phyloP scores from a whole-genome alignment of 805 yeast species.

The Candida xyloterini region DNA sequence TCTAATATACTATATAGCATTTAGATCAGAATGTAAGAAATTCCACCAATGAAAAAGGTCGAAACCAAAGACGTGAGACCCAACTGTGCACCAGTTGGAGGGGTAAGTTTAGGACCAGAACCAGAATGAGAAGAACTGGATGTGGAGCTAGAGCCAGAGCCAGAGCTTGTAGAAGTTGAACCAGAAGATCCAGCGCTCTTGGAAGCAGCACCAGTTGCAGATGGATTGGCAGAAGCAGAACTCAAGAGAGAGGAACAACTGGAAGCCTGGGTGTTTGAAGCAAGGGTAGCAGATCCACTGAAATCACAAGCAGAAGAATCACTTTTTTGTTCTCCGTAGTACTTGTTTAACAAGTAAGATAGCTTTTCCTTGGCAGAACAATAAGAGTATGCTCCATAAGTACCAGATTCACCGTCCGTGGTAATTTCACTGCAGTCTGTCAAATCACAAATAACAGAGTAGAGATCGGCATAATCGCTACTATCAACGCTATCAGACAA shows the following conservation, averaged over 20 bases:
- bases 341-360: slow-evolving; percentile 61
- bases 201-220: slow-evolving; percentile 33
- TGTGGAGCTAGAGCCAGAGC: slow-evolving; percentile 15
- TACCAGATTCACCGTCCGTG: slow-evolving; percentile 60
- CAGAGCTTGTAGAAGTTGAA: slow-evolving; percentile 9
- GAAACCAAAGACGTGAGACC: slow-evolving; percentile 34
- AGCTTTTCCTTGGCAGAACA: slow-evolving; percentile 71
- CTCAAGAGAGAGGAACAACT: slow-evolving; percentile 49
- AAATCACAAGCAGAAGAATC: slow-evolving; percentile 62
- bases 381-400: slow-evolving; percentile 70
- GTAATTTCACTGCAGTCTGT: slow-evolving; percentile 61
- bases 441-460: slow-evolving; percentile 52
- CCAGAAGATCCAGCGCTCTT: slow-evolving; percentile 16
- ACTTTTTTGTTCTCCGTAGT: slow-evolving; percentile 49
- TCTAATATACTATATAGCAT: slow-evolving; percentile 2
- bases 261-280: slow-evolving; percentile 29
- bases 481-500: slow-evolving; percentile 48
- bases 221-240: slow-evolving; percentile 39
- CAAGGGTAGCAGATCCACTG: slow-evolving; percentile 62
- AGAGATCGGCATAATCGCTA: slow-evolving; percentile 60
- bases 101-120: slow-evolving; percentile 17
- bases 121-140: slow-evolving; percentile 1
- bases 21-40: slow-evolving; percentile 34
- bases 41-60: slow-evolving; percentile 44
- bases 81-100: slow-evolving; percentile 25